Percentiles rank a stretch among this genome's conserved stretches.
Evolutionary conservation across 306 rosid species (phyloP).

Genomic region (Cucurbita pepo): DNA sequence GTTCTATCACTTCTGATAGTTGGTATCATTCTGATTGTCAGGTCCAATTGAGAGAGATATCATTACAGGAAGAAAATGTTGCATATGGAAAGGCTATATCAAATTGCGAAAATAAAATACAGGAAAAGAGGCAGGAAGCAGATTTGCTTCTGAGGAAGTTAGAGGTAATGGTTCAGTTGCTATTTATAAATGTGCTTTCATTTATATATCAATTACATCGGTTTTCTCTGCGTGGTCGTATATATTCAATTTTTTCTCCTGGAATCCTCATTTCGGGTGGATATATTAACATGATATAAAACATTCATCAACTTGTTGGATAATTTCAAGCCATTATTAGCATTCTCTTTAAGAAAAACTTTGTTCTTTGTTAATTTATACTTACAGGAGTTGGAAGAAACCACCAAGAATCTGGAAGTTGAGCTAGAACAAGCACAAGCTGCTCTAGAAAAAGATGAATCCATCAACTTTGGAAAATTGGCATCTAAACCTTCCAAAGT

Average conservation of each 20-base stretch:
- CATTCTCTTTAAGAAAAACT: neutral
- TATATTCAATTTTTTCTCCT: neutral
- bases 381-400: slow-evolving; percentile 63
- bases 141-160: slow-evolving; percentile 34
- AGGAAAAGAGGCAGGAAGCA: slow-evolving; percentile 52
- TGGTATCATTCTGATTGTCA: slow-evolving; percentile 4
- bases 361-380: neutral
- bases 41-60: slow-evolving; percentile 75
- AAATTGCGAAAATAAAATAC: slow-evolving; percentile 46
- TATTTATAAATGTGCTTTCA: neutral
- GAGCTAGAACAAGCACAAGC: slow-evolving; percentile 30
- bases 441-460: slow-evolving; percentile 11
- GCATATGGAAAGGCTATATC: slow-evolving; percentile 51
- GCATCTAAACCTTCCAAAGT: slow-evolving; percentile 13
- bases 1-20: neutral
- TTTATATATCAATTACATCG: neutral
- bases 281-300: neutral
- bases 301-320: neutral
- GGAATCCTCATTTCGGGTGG: neutral
- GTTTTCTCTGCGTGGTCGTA: neutral
- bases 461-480: slow-evolving; percentile 21
- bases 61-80: slow-evolving; percentile 63
- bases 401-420: slow-evolving; percentile 32
- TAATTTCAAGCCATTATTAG: neutral
- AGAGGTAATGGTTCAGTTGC: slow-evolving; percentile 28